Evolutionary conservation across 352 stramenopile genomes (phyloP).

Genomic region (Phytophthora ohioensis): DNA sequence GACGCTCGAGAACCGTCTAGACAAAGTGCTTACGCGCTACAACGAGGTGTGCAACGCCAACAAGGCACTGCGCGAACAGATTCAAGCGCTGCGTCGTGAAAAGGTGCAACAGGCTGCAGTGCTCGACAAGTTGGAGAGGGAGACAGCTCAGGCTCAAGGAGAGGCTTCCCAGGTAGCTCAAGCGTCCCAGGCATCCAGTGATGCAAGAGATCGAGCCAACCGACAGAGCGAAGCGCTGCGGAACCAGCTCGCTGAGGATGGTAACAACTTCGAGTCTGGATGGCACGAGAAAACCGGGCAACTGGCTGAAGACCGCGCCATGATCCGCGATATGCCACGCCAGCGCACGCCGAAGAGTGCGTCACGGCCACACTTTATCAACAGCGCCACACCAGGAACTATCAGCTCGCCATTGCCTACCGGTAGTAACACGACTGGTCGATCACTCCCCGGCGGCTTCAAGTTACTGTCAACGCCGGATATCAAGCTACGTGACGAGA

Average conservation of each 20-base stretch:
- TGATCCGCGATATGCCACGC: conserved; percentile 79
- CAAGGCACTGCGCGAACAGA: conserved; percentile 83
- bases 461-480: conserved; percentile 72
- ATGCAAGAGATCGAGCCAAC: conserved; percentile 87
- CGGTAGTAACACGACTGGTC: conserved; percentile 19
- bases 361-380: conserved; percentile 48
- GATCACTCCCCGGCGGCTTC: conserved; percentile 45
- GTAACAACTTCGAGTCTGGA: conserved; percentile 84
- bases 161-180: conserved; percentile 83
- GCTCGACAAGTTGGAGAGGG: conserved; percentile 81
- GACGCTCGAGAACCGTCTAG: conserved; percentile 83
- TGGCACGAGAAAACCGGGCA: conserved; percentile 87
- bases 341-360: conserved; percentile 70
- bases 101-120: conserved; percentile 83
- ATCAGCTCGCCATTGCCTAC: conserved; percentile 16
- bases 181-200: conserved; percentile 82
- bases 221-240: conserved; percentile 81
- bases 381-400: conserved; percentile 27
- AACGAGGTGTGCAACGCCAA: conserved; percentile 88
- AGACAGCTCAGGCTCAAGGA: conserved; percentile 86
- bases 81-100: conserved; percentile 80
- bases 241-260: conserved; percentile 80
- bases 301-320: conserved; percentile 85
- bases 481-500: conserved; percentile 79
- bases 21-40: conserved; percentile 87